A percentile compares a stretch with the other conserved stretches of the same genome.
phyloP scores from a whole-genome alignment of 306 rosid genomes.

The Cucurbita ficifolia region DNA sequence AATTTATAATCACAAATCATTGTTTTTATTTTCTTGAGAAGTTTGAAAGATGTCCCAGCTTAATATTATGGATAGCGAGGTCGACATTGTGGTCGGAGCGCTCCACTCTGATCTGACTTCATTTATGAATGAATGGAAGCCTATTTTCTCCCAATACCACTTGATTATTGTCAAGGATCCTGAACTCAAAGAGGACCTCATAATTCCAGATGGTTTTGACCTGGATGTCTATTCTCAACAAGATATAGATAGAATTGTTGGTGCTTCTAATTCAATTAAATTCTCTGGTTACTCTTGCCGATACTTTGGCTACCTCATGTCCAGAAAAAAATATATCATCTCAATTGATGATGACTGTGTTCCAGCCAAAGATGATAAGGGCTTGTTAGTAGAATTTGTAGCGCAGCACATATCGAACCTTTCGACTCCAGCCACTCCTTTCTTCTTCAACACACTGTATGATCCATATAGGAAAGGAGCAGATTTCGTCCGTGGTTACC shows the following conservation, averaged over 20 bases:
- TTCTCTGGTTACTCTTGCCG: constrained; percentile 93
- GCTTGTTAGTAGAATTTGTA: constrained; percentile 44
- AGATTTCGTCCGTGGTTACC: constrained; percentile 96
- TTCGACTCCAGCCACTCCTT: constrained; percentile 91
- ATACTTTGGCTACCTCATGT: constrained; percentile 78
- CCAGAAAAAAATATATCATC: constrained; percentile 68
- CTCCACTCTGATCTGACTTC: constrained; percentile 48
- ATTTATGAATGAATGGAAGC: constrained; percentile 71
- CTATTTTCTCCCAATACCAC: constrained; percentile 64
- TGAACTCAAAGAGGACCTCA: constrained; percentile 61
- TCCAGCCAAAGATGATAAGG: constrained; percentile 59
- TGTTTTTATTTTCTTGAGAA: constrained; percentile 5
- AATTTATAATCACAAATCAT: not conserved
- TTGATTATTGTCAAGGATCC: constrained; percentile 81
- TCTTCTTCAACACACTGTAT: constrained; percentile 90
- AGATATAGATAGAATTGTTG: constrained; percentile 57
- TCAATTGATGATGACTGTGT: constrained; percentile 83
- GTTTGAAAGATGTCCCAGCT: constrained; percentile 50
- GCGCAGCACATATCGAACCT: constrained; percentile 74
- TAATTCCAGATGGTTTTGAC: constrained; percentile 58
- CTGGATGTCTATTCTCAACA: constrained; percentile 41
- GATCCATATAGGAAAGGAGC: constrained; percentile 90
- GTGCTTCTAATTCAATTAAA: constrained; percentile 44
- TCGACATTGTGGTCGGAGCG: constrained; percentile 86
- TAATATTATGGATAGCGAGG: constrained; percentile 38